Evolutionary conservation across 176 grass and related monocot genomes (phyloP).

Genomic region (Tillandsia fasciculata): DNA sequence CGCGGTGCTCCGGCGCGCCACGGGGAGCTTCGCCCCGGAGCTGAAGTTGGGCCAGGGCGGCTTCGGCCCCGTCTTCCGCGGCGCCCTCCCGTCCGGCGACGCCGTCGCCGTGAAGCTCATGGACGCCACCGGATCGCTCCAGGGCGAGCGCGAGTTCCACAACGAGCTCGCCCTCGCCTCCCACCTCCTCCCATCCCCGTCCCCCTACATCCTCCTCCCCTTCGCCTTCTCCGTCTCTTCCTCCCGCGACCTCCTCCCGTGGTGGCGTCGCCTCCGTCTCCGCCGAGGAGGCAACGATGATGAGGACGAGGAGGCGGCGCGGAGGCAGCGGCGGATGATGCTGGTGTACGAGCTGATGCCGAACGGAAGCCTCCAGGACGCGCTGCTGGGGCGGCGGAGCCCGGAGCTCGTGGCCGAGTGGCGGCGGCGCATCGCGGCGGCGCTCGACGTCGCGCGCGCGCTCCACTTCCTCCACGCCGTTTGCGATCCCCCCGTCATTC

Average conservation of each 20-base stretch:
- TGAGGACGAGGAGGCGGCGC: neutral
- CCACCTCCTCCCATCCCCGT: conserved; percentile 30
- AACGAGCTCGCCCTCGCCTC: conserved; percentile 87
- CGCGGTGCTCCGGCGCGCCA: conserved; percentile 77
- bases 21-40: conserved; percentile 46
- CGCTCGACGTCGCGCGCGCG: conserved; percentile 67
- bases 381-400: conserved; percentile 63
- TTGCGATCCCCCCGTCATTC: conserved; percentile 70
- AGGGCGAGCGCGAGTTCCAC: conserved; percentile 96
- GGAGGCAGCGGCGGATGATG: conserved; percentile 41
- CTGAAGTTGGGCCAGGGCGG: conserved; percentile 87
- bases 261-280: conserved; percentile 20
- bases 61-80: conserved; percentile 83
- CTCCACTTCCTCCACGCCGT: conserved; percentile 70
- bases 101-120: conserved; percentile 78
- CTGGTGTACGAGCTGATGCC: conserved; percentile 97
- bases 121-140: conserved; percentile 65
- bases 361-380: conserved; percentile 88
- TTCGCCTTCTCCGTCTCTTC: conserved; percentile 62
- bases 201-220: conserved; percentile 28
- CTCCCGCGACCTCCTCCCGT: conserved; percentile 10
- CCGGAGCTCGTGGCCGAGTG: conserved; percentile 50
- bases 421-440: conserved; percentile 54
- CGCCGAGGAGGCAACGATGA: conserved; percentile 1
- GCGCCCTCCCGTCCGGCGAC: conserved; percentile 50